Evolutionary conservation across 2,329 filamentous ascomycete species (phyloP).

Genomic region (Fusarium nisikadoi): DNA sequence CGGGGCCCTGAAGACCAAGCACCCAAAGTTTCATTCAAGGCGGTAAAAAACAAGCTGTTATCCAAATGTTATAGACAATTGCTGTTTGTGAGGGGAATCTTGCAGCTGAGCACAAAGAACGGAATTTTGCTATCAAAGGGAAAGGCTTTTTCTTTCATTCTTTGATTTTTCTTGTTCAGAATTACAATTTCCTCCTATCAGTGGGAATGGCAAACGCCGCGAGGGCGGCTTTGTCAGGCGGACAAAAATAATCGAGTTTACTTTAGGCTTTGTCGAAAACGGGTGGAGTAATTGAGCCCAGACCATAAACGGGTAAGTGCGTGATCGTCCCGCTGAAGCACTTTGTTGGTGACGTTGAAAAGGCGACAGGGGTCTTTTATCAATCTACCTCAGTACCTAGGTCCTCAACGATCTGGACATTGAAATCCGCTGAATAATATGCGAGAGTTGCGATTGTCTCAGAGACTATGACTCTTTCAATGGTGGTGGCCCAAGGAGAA

Average conservation of each 20-base stretch:
- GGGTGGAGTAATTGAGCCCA: not conserved
- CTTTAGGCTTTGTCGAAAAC: not conserved
- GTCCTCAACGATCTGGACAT: not conserved
- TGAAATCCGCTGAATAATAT: not conserved
- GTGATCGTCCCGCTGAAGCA: conserved; percentile 26
- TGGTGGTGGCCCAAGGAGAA: not conserved
- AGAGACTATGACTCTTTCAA: not conserved
- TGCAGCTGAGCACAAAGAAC: not conserved
- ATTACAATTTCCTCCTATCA: conserved; percentile 2
- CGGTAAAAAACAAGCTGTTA: not conserved
- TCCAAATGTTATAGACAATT: not conserved
- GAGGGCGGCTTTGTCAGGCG: not conserved
- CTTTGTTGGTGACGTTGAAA: conserved; percentile 1
- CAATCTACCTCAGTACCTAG: conserved; percentile 11
- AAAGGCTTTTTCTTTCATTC: not conserved
- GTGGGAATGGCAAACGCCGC: conserved; percentile 17
- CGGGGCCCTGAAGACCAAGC: conserved; percentile 15
- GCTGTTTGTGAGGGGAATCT: not conserved
- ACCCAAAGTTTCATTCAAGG: not conserved
- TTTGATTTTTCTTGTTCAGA: not conserved
- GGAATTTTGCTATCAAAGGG: too few species aligned
- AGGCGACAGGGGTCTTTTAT: conserved; percentile 29
- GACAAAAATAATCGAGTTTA: conserved; percentile 14
- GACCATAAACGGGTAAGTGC: conserved; percentile 7
- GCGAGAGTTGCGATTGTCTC: not conserved